Conservation (phyloP, 345 rosid species). For the Syzygium aromaticum region DNA sequence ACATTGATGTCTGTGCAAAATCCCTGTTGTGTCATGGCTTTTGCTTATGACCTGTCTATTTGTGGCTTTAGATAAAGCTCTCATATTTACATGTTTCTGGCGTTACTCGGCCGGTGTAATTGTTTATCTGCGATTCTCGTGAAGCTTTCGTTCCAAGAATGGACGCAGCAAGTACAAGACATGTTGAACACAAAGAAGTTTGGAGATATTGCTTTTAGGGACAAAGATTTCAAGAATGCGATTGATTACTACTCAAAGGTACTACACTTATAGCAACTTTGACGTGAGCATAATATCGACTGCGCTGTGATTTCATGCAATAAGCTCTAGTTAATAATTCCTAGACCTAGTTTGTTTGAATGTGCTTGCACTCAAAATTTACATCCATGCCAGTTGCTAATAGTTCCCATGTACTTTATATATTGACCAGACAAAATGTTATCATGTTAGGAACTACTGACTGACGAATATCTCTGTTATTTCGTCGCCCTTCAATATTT, state of each 20-base stretch:
- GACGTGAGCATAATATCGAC: neutral
- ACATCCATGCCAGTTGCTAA: neutral
- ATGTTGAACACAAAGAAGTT: conserved; percentile 88
- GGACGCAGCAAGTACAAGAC: conserved; percentile 98
- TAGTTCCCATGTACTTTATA: neutral
- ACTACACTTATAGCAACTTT: neutral
- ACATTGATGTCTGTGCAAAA: neutral
- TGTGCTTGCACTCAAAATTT: neutral
- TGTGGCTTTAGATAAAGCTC: neutral
- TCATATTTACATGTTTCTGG: neutral
- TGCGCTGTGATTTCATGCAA: neutral
- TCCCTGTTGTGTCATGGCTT: neutral
- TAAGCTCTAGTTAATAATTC: neutral
- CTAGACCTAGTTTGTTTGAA: neutral
- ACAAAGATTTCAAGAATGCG: conserved; percentile 90
- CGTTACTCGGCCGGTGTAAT: neutral
- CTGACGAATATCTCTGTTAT: neutral
- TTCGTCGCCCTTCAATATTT: neutral
- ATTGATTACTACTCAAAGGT: conserved; percentile 90
- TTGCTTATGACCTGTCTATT: neutral
- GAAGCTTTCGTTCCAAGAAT: conserved; percentile 93
- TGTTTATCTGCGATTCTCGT: neutral
- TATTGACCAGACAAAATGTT: neutral
- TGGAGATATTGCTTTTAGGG: conserved; percentile 89
- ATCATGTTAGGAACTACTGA: neutral